Evolutionary conservation across 2,329 filamentous ascomycete genomes (phyloP).

Genomic region (Aspergillus felis): DNA sequence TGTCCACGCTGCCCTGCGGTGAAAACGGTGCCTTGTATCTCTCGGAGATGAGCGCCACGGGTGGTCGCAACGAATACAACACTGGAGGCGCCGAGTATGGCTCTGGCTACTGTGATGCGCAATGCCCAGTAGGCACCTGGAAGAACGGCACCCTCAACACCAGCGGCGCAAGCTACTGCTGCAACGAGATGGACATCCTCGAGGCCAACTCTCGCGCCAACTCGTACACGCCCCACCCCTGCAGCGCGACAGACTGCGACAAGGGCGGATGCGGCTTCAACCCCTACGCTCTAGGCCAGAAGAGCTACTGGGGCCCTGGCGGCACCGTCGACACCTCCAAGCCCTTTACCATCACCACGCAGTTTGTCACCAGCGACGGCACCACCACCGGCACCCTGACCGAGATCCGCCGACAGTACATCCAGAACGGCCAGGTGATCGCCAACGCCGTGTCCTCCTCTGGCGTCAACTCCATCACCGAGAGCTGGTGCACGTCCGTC

Average conservation of each 20-base stretch:
- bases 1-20: not conserved
- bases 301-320: not conserved
- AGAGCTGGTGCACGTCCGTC: not conserved
- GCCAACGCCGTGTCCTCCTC: not conserved
- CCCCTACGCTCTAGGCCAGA: not conserved
- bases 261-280: not conserved
- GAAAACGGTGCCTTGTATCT: not conserved
- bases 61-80: not conserved
- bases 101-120: not conserved
- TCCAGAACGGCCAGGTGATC: not conserved
- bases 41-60: not conserved
- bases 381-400: not conserved
- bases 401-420: not conserved
- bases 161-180: not conserved
- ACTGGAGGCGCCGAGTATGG: not conserved
- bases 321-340: not conserved
- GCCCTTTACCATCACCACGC: not conserved
- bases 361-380: not conserved
- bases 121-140: not conserved
- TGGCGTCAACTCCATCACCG: not conserved
- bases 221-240: not conserved
- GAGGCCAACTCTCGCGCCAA: not conserved
- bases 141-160: not conserved
- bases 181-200: not conserved
- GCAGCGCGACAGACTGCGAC: not conserved